Evolutionary conservation across 306 rosid species (phyloP), one percentile per base, ranked within the genome.

Genomic region (Vigna radiata): DNA sequence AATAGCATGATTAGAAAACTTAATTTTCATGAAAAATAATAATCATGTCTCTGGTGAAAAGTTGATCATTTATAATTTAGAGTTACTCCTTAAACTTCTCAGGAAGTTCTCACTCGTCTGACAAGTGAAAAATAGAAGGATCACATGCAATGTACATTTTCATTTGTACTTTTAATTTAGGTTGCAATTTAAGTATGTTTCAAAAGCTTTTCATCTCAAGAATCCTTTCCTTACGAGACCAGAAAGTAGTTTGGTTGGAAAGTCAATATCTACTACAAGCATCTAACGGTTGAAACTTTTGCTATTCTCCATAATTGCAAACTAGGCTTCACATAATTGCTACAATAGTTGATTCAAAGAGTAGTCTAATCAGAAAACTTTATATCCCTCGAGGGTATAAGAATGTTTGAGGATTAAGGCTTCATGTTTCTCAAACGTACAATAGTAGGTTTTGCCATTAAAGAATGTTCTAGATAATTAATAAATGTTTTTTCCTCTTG

Each of bases 1-100:
- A 84, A 55, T 79, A 48, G 50, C 50, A 73, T 1, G 14, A 29
- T 17, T 14, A 36, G 14, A 73, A 68, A 81, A 53, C 47, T 61
- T 59, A 62, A 55, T 31, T 81, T 59, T 14, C 49, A 37, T 54
- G 9, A 60, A 7, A 14, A 36, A 33, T 33, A 33, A 33, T 29
- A 31, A n/a, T 61, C 46, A 61, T 62, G 25, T 36, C 23, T 3
- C 25, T 33, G 0, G 23, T 63, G 46, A 63, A 36, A 36, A 36
- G 2, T 36, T 8, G 6, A 36, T 37, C 16, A 8, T n/a, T 9
- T 63, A 36, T 36, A 63, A 37, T 36, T 63, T 63, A 0, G 18
- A 33, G 43, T 7, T 29, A 18, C 25, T 33, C 73, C 25, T 44
- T 56, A 18, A 58, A 43, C 29, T 46, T 60, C 47, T 70, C n/a